These are phyloP conservation scores for Paramyrothecium roridum DNA, from an alignment of 2,329 filamentous ascomycete genomes.

Conservation along the genomic window DNA sequence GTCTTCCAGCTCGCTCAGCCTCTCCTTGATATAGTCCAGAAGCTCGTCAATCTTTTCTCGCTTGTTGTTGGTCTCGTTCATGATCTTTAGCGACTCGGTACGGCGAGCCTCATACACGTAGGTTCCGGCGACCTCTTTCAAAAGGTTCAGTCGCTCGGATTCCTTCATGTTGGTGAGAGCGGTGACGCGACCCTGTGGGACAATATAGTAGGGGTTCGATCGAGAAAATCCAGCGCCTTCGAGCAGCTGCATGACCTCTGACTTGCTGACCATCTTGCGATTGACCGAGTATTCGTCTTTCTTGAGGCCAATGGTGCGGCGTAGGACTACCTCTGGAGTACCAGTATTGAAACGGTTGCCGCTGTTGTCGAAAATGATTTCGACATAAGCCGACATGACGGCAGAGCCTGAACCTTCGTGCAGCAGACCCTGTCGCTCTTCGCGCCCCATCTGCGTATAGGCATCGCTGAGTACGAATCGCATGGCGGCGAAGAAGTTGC, in stretches of 20 bases:
- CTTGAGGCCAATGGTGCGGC: conserved; percentile 93
- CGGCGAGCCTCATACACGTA: conserved; percentile 94
- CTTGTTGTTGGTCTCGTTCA: conserved; percentile 95
- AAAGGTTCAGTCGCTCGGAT: conserved; percentile 77
- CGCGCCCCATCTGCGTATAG: conserved; percentile 91
- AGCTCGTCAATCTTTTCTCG: conserved; percentile 91
- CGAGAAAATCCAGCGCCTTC: conserved; percentile 96
- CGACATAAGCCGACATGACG: conserved; percentile 99
- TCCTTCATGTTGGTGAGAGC: conserved; percentile 99
- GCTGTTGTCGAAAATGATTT: conserved; percentile 97
- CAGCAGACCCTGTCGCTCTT: conserved; percentile 93
- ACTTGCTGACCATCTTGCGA: conserved; percentile 91
- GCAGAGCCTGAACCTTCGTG: conserved; percentile 97
- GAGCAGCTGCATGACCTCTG: conserved; percentile 90
- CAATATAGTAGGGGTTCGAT: conserved; percentile 98
- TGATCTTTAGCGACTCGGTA: conserved; percentile 90
- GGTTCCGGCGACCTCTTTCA: conserved; percentile 98
- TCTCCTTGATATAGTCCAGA: conserved; percentile 86
- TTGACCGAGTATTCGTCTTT: conserved; percentile 99
- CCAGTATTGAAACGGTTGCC: conserved; percentile 94
- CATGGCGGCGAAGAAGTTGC: conserved; percentile 99
- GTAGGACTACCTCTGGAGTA: conserved; percentile 84
- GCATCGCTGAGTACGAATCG: conserved; percentile 97
- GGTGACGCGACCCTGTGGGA: conserved; percentile 94
- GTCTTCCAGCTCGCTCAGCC: conserved; percentile 85